phyloP scores from a whole-genome alignment of 2,329 filamentous ascomycete species.

The Eutypa lata region DNA sequence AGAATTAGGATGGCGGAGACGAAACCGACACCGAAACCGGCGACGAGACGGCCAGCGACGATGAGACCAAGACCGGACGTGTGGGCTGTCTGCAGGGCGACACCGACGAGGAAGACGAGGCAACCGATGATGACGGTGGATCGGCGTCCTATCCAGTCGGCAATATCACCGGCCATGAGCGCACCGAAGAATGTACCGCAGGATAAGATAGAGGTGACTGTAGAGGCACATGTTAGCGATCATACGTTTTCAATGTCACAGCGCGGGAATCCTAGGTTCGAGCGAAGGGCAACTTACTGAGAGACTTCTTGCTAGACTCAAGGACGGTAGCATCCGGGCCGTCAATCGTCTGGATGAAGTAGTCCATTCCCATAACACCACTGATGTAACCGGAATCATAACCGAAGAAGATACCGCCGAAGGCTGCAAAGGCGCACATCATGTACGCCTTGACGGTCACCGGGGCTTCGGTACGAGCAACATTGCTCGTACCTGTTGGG shows the following conservation, averaged over 20 bases:
- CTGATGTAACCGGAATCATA: constrained; percentile 39
- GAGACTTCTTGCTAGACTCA: constrained; percentile 43
- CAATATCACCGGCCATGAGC: constrained; percentile 71
- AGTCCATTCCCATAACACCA: constrained; percentile 36
- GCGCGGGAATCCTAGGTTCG: background rate
- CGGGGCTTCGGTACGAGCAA: constrained; percentile 54
- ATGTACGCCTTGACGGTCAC: constrained; percentile 52
- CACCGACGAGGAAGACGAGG: constrained; percentile 65
- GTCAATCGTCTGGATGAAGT: constrained; percentile 30
- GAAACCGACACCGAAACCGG: constrained; percentile 77
- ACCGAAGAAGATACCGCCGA: constrained; percentile 37
- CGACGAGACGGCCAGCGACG: constrained; percentile 70
- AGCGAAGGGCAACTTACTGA: constrained; percentile 28
- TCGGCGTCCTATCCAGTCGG: constrained; percentile 72
- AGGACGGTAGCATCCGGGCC: constrained; percentile 33
- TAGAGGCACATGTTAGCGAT: background rate
- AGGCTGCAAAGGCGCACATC: constrained; percentile 31
- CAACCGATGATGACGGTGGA: constrained; percentile 72
- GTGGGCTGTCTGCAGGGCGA: constrained; percentile 60
- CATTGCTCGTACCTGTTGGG: constrained; percentile 41
- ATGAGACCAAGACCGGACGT: constrained; percentile 57
- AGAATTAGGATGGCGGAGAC: constrained; percentile 77
- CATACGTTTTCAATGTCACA: background rate
- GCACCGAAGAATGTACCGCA: constrained; percentile 77
- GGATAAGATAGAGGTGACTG: constrained; percentile 71